Evolutionary conservation across 192 early-diverging fungal species (phyloP), one percentile per base, ranked within the genome.

Genomic region (Borealophlyctis nickersoniae): DNA sequence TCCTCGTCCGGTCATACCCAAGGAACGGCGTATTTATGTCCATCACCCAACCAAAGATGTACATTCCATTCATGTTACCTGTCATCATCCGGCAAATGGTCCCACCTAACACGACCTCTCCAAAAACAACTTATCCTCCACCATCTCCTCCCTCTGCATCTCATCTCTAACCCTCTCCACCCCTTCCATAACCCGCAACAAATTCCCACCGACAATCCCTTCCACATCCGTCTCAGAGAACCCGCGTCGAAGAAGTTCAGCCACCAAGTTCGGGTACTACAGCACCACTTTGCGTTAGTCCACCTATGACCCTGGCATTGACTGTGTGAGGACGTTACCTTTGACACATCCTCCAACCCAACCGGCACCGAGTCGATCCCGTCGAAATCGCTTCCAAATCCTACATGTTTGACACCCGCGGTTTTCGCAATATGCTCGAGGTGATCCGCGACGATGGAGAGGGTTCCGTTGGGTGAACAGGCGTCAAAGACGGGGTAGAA

Each of bases 301-400:
- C n/a, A n/a, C n/a, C n/a, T n/a, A n/a, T n/a, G n/a, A n/a, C n/a
- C n/a, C n/a, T n/a, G n/a, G n/a, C n/a, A n/a, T n/a, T n/a, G n/a
- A n/a, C n/a, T n/a, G n/a, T n/a, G n/a, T n/a, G 26, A 59, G 2
- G 34, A 49, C 16, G 9, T n/a, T 52, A 76, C 74, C 70, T 73
- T 82, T 30, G 75, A 71, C 4, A 85, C 83, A 63, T 85, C 87
- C 64, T 85, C 86, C 19, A 87, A 54, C 2, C 84, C 85, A 22
- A 52, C 54, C 9, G 84, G 78, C 2, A 76, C 77, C 14, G 65
- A 52, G 2, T 58, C 59, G 27, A 82, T 81, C 0, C 87, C 87
- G 63, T 88, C 83, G 67, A 79, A 88, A 64, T 88, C 87, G 22
- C 79, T 72, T 0, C 87, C 87, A 2, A 89, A 27, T 22, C 86